These are phyloP conservation scores for Zygosaccharomyces bailii DNA, from an alignment of 805 yeast genomes.

Conservation along the genomic window DNA sequence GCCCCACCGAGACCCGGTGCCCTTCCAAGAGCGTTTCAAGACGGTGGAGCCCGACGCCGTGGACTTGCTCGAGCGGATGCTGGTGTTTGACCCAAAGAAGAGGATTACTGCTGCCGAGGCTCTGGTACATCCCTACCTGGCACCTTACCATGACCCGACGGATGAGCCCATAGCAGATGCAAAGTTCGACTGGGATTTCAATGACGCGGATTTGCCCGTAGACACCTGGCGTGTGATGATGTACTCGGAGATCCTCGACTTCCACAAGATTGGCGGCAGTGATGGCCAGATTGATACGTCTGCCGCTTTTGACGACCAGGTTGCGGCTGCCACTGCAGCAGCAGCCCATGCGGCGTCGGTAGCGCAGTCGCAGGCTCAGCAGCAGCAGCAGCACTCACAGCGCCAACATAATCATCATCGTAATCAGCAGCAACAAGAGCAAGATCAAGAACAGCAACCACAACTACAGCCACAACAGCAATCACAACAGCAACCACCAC, in stretches of 20 bases:
- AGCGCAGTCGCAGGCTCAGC: conserved; percentile 28
- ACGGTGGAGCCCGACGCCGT: conserved; percentile 81
- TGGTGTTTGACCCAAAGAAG: conserved; percentile 91
- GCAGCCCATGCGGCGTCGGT: conserved; percentile 36
- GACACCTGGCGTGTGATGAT: conserved; percentile 99
- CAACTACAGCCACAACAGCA: conserved; percentile 1
- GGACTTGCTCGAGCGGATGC: conserved; percentile 82
- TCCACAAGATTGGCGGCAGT: conserved; percentile 77
- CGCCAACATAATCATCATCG: conserved; percentile 2
- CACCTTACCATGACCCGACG: conserved; percentile 94
- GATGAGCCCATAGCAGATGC: conserved; percentile 95
- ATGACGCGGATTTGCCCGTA: conserved; percentile 95
- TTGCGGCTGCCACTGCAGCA: conserved; percentile 38
- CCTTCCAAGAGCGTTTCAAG: conserved; percentile 76
- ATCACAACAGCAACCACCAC: conserved; percentile 2
- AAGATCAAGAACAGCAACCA: neutral
- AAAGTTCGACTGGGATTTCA: conserved; percentile 96
- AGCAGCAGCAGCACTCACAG: conserved; percentile 1
- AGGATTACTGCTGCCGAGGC: conserved; percentile 92
- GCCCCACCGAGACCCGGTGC: conserved; percentile 90
- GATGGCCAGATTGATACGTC: conserved; percentile 35
- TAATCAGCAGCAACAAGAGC: conserved; percentile 2
- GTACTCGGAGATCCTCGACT: conserved; percentile 95
- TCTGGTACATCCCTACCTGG: conserved; percentile 82
- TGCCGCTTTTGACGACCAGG: conserved; percentile 38